Evolutionary conservation across 1,139 yeast genomes (phyloP).

Genomic region (Suhomyces yuchorum): DNA sequence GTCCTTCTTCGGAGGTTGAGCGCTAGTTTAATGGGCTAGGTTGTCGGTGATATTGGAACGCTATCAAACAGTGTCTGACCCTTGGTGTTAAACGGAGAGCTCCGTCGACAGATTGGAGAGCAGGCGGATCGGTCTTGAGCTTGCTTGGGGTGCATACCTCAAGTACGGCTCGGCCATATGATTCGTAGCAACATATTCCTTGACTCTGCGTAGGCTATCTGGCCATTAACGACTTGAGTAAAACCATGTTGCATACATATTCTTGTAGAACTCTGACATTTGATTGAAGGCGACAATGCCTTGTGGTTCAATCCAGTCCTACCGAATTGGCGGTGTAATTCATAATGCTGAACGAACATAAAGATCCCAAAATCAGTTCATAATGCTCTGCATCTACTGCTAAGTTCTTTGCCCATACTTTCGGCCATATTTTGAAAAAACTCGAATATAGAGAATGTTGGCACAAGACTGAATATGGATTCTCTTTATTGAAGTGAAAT

Average conservation of each 20-base stretch:
- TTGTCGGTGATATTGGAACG: conserved; percentile 24
- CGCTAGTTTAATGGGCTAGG: conserved; percentile 34
- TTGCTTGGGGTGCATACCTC: conserved; percentile 39
- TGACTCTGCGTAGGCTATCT: conserved; percentile 82
- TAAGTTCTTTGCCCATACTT: too few species aligned
- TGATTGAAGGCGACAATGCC: neutral
- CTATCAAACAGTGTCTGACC: conserved; percentile 20
- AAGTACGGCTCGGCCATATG: conserved; percentile 55
- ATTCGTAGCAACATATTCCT: conserved; percentile 84
- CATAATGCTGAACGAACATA: too few species aligned
- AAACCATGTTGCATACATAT: conserved; percentile 85
- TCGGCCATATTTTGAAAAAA: too few species aligned
- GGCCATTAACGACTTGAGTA: conserved; percentile 86
- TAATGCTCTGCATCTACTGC: too few species aligned
- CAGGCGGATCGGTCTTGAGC: conserved; percentile 67
- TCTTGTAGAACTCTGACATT: neutral
- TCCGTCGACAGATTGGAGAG: conserved; percentile 85
- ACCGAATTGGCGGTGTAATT: too few species aligned
- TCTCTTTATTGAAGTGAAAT: too few species aligned
- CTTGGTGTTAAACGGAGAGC: conserved; percentile 66
- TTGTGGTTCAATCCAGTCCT: neutral
- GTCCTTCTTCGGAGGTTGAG: conserved; percentile 62
- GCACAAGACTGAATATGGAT: too few species aligned
- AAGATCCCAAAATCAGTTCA: too few species aligned
- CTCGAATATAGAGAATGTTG: too few species aligned